Conservation (phyloP, 345 rosid species). For the Brassica rapa region DNA sequence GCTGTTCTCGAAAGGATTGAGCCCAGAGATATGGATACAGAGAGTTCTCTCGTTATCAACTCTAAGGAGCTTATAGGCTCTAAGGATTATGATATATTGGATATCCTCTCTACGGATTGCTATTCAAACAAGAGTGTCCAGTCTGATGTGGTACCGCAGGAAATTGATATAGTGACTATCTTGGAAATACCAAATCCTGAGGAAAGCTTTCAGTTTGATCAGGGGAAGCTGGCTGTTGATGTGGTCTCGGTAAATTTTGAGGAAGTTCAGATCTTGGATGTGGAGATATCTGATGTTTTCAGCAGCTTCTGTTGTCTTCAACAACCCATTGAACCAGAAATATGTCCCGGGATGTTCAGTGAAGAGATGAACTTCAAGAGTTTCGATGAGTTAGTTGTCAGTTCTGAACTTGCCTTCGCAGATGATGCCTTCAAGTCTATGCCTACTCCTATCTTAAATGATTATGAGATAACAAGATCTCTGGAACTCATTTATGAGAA, state of each 20-base stretch:
- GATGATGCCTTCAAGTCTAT: conserved; percentile 79
- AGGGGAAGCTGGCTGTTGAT: conserved; percentile 36
- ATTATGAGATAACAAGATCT: conserved; percentile 47
- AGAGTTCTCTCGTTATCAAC: conserved; percentile 26
- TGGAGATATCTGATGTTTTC: conserved; percentile 47
- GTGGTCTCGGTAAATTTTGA: conserved; percentile 46
- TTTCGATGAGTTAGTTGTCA: conserved; percentile 68
- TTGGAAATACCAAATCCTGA: conserved; percentile 41
- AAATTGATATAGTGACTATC: conserved; percentile 25
- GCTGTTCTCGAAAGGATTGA: conserved; percentile 49
- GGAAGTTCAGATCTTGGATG: conserved; percentile 57
- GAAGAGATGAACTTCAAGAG: conserved; percentile 67
- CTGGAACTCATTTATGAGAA: conserved; percentile 47
- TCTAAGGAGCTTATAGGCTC: conserved; percentile 51
- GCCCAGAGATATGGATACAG: conserved; percentile 37
- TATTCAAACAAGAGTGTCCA: conserved; percentile 45
- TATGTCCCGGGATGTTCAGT: conserved; percentile 50
- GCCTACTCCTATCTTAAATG: conserved; percentile 66
- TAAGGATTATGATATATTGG: conserved; percentile 42
- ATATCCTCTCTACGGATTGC: conserved; percentile 54
- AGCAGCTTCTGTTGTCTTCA: conserved; percentile 48
- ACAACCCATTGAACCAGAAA: conserved; percentile 45
- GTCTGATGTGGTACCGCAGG: conserved; percentile 43
- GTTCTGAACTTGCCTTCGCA: conserved; percentile 62
- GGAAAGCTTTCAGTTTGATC: conserved; percentile 38